Base-by-base conservation (phyloP, 148 eudicot species). In the Vaccinium corymbosum region DNA sequence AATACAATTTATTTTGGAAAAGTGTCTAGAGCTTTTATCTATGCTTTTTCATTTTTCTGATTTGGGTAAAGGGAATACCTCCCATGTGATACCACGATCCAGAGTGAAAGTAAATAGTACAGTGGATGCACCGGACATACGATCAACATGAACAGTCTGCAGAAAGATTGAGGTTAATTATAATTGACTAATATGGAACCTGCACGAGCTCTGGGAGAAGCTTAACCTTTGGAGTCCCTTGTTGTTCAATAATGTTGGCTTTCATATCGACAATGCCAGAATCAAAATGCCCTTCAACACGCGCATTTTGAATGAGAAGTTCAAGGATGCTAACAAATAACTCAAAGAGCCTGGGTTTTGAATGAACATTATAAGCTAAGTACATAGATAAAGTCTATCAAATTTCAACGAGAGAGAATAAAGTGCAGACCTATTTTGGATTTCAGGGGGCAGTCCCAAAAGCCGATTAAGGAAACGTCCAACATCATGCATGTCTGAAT, bases 401-500 rank as follows among this genome's bases (percentile, higher is more conserved):
- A 38, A 82, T 73, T 64, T 49, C 48, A 74, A 81, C 68, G 4
- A 61, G 56, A 6, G 11, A 70, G 8, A 42, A 82, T 38, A 56
- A 84, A 86, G 51, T 15, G 83, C 87, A 50, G 35, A 97, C 99
- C 92, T 90, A 81, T 97, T 97, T 85, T 97, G 99, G 78, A 97
- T 97, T 35, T 93, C 98, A 70, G 99, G 99, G 51, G 97, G 97
- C 85, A 97, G 85, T 79, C 99, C 99, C 78, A 97, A 86, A 20
- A 97, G 86, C 81, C 99, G 93, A 87, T 97, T 97, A 50, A 97
- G 93, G 86, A 97, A 97, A 78, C 98, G 98, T 51, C 93, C 97
- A 83, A 97, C 98, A 90, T 94, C 97, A 85, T 94, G 92, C 96
- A 97, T 94, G 90, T 97, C 99, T 27, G 97, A 93, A 88, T 97